Conservation (phyloP, 345 rosid species). For the Salix viminalis region DNA sequence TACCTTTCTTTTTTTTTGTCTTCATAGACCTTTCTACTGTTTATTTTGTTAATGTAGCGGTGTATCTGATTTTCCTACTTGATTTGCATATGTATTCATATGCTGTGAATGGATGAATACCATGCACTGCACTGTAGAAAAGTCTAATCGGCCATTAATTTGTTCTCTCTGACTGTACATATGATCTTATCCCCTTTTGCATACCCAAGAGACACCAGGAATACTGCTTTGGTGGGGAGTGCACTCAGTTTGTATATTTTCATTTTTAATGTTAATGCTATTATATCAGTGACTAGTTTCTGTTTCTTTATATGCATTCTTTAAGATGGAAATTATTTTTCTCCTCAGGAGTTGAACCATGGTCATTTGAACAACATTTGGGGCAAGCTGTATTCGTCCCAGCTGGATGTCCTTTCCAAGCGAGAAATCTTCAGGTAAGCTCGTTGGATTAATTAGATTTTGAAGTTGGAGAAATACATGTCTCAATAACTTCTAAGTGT, state of each 20-base stretch:
- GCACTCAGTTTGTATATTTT: neutral
- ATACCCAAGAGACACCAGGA: neutral
- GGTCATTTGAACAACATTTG: conserved; percentile 72
- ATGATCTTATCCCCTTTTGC: neutral
- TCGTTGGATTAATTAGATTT: conserved; percentile 4
- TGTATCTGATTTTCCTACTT: neutral
- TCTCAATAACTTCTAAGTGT: neutral
- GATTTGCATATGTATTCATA: neutral
- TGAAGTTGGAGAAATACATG: neutral
- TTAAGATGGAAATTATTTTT: neutral
- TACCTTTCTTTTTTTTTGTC: neutral
- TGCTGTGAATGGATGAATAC: neutral
- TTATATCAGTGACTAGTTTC: neutral
- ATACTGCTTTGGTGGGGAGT: neutral
- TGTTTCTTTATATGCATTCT: neutral
- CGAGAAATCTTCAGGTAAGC: conserved; percentile 70
- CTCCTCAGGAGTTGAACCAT: conserved; percentile 80
- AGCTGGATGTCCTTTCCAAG: conserved; percentile 92
- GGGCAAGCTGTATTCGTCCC: conserved; percentile 93
- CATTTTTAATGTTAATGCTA: neutral
- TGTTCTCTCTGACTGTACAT: neutral
- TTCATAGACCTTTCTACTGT: neutral
- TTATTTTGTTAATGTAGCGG: neutral
- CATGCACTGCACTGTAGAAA: neutral
- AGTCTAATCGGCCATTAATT: neutral